phyloP scores from a whole-genome alignment of 2,329 filamentous ascomycete species.

The Blastomyces emzantsi region DNA sequence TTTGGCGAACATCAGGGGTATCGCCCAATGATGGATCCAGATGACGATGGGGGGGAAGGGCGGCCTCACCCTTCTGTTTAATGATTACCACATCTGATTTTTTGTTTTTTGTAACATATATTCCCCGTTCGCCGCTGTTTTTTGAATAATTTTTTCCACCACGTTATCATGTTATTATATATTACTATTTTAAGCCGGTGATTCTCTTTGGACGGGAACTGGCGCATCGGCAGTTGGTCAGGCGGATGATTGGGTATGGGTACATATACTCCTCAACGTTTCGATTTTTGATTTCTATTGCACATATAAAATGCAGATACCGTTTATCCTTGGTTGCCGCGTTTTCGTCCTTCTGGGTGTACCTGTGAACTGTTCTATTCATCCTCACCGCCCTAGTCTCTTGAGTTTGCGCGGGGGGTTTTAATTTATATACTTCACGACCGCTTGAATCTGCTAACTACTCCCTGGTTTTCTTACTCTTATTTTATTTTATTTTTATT shows the following conservation, averaged over 20 bases:
- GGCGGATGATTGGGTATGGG: not conserved
- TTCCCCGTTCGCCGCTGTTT: not conserved
- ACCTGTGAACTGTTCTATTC: not conserved
- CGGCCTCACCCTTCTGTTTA: conserved; percentile 18
- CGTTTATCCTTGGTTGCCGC: not conserved
- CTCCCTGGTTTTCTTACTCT: no score
- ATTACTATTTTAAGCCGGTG: not conserved
- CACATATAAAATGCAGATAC: not conserved
- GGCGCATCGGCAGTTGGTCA: not conserved
- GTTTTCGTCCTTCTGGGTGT: not conserved
- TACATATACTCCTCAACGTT: not conserved
- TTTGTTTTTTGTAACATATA: not conserved
- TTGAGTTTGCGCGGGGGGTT: not conserved
- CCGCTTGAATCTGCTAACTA: no score
- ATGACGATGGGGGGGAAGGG: conserved; percentile 8
- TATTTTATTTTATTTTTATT: no score
- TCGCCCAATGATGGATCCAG: conserved; percentile 22
- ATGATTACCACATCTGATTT: not conserved
- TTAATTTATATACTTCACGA: not conserved
- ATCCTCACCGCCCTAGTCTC: not conserved
- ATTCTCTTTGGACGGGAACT: not conserved
- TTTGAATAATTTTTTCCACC: not conserved
- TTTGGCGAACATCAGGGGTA: conserved; percentile 37
- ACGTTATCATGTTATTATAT: not conserved
- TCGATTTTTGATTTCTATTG: not conserved